Evolutionary conservation across 306 rosid species (phyloP).

Genomic region (Boehmeria nivea): DNA sequence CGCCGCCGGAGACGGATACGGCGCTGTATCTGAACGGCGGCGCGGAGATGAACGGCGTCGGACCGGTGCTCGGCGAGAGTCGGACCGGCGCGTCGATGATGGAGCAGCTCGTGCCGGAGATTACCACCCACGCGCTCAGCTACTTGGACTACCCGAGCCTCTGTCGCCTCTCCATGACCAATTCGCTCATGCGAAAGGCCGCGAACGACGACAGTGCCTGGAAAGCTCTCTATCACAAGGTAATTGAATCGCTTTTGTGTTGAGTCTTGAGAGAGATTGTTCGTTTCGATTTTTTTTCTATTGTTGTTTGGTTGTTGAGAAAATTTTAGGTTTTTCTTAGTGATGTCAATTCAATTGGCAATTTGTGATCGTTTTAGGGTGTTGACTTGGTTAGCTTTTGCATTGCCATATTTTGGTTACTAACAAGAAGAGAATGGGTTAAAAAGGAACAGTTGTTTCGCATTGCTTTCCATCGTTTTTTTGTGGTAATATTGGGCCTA

Average conservation of each 20-base stretch:
- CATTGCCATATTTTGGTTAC: background rate
- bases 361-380: background rate
- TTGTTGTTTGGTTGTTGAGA: background rate
- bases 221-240: slow-evolving; percentile 98
- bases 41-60: slow-evolving; percentile 48
- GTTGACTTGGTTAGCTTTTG: background rate
- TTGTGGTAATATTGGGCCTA: no score
- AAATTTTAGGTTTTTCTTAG: background rate
- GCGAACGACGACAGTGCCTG: slow-evolving; percentile 98
- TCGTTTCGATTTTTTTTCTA: background rate
- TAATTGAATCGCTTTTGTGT: slow-evolving; percentile 1
- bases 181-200: slow-evolving; percentile 87
- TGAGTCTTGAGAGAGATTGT: no score
- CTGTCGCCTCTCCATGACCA: slow-evolving; percentile 95
- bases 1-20: slow-evolving; percentile 27
- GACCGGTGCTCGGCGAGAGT: slow-evolving; percentile 60
- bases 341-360: background rate
- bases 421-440: background rate
- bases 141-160: slow-evolving; percentile 93
- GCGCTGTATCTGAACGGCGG: slow-evolving; percentile 77
- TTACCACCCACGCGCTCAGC: slow-evolving; percentile 92
- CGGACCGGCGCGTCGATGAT: slow-evolving; percentile 86
- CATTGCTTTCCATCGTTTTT: no score
- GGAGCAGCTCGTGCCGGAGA: slow-evolving; percentile 99
- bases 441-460: no score